Base-by-base conservation (phyloP, 192 early-diverging fungal species). In the Coemansia biformis region DNA sequence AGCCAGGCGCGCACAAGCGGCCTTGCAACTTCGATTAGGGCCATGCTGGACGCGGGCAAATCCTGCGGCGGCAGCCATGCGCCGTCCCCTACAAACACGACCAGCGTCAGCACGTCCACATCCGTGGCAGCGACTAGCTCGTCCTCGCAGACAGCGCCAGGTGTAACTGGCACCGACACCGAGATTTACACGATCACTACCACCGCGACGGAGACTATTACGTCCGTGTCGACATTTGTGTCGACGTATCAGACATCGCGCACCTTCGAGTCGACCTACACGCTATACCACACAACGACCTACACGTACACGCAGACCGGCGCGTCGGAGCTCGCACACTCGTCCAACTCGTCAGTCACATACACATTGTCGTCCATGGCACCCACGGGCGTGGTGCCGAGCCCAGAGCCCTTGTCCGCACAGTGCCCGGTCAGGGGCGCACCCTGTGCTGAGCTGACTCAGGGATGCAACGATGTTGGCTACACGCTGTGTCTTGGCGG, bases 1-100 rank as follows among this genome's bases (percentile, higher is more conserved):
- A 66, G 62, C 37, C 59, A 59, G 16, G 39, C 60, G 8, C 67
- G 67, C 9, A 56, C 67, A 5, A 71, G 67, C 19, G 67, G 67
- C 12, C 43, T 71, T 14, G 56, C 60, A 21, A 37, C 26, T 6
- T 43, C 56, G 2, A 71, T 71, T 36, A 46, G 67, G 17, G 36
- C 56, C 5, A 40, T 51, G 4, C 36, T 73, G 14, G 21, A 73
- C 29, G 23, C 52, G 8, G 47, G 62, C 24, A 26, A 26, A 6
- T 26, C 24, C 3, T 26, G 24, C 24, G 24, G 24, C 24, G 6
- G 24, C 24, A 6, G 24, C 24, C 3, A 6, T 2, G 6, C 24
- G 24, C 24, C 24, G 3, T 54, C 54, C 7, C 31, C 49, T 15
- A 34, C 48, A 15, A 51, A 18, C 38, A 41, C 16, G 2, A 28